Evolutionary conservation across 164 flowering plant species (phyloP).

Genomic region (grape (Vitis vinifera)): ASM3070453v1 NC_081813.1:1383001-1383500

Average conservation of each 20-base stretch:
- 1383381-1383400: conserved; percentile 63
- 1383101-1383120: not conserved
- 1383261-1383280: conserved; percentile 31
- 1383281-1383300: conserved; percentile 40
- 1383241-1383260: conserved; percentile 53
- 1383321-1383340: conserved; percentile 6
- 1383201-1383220: conserved; percentile 64
- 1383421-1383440: conserved; percentile 84
- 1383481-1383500: conserved; percentile 73
- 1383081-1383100: not conserved
- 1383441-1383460: conserved; percentile 89
- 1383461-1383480: conserved; percentile 86
- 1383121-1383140: conserved; percentile 1
- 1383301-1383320: not conserved
- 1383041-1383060: too few species aligned
- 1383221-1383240: conserved; percentile 56
- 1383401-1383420: conserved; percentile 70
- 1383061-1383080: too few species aligned
- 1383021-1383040: too few species aligned
- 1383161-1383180: conserved; percentile 62
- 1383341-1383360: conserved; percentile 32
- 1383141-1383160: conserved; percentile 48
- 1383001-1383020: too few species aligned
- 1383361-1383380: conserved; percentile 45
- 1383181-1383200: conserved; percentile 69